phyloP scores from a whole-genome alignment of 1,284 basidiomycete species.

The Coniferiporia sulphurascens region DNA sequence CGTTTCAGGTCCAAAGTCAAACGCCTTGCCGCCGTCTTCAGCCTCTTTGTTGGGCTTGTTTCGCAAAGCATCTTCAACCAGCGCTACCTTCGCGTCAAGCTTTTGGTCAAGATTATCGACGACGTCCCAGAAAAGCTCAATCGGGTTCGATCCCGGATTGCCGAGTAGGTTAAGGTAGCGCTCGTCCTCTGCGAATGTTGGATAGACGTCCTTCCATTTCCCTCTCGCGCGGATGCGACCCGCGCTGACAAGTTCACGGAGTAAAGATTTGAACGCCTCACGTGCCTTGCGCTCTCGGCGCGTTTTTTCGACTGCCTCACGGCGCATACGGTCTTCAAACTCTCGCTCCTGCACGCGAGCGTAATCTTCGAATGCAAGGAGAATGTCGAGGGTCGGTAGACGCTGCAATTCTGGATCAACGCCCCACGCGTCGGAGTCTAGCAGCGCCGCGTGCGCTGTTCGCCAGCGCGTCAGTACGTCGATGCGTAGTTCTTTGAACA shows the following conservation, averaged over 20 bases:
- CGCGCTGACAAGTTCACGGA: slow-evolving; percentile 61
- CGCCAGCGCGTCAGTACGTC: slow-evolving; percentile 89
- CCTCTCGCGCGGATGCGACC: slow-evolving; percentile 76
- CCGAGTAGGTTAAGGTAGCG: slow-evolving; percentile 87
- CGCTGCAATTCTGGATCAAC: slow-evolving; percentile 69
- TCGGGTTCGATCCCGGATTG: slow-evolving; percentile 87
- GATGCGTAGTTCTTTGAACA: slow-evolving; percentile 81
- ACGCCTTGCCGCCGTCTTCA: slow-evolving; percentile 30
- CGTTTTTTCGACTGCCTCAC: slow-evolving; percentile 76
- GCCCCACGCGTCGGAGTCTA: slow-evolving; percentile 75
- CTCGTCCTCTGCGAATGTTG: slow-evolving; percentile 68
- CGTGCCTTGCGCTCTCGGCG: slow-evolving; percentile 82
- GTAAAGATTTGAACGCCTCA: slow-evolving; percentile 79
- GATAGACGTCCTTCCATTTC: slow-evolving; percentile 90
- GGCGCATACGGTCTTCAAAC: slow-evolving; percentile 78
- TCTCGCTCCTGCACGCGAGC: slow-evolving; percentile 83
- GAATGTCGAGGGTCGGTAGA: slow-evolving; percentile 84
- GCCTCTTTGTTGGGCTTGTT: slow-evolving; percentile 35
- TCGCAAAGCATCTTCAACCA: slow-evolving; percentile 58
- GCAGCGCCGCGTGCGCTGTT: slow-evolving; percentile 69
- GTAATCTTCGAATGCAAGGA: slow-evolving; percentile 90
- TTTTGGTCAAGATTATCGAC: slow-evolving; percentile 85
- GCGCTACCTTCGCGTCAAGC: slow-evolving; percentile 70
- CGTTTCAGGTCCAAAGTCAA: slow-evolving; percentile 52
- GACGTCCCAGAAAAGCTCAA: slow-evolving; percentile 95